A percentile compares a stretch with the other conserved stretches of the same genome.
phyloP scores from a whole-genome alignment of 2,329 filamentous ascomycete species.

The Calonectria pauciramosa region DNA sequence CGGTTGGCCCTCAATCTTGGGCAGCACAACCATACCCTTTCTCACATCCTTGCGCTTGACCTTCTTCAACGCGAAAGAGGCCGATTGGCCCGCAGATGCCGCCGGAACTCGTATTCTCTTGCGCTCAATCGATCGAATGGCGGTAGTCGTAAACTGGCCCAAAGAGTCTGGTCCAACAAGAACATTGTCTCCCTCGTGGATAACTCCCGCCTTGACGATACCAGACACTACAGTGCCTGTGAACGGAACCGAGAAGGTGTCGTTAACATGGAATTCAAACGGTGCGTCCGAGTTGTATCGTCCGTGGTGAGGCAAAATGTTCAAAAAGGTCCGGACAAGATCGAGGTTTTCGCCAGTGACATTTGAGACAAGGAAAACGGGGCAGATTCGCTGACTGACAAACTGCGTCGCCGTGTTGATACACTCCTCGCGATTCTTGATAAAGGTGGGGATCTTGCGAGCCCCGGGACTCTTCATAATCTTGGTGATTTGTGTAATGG shows the following conservation, averaged over 20 bases:
- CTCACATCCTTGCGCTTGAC: constrained; percentile 91
- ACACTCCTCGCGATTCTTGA: constrained; percentile 91
- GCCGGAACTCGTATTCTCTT: constrained; percentile 92
- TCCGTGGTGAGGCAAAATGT: constrained; percentile 94
- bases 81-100: constrained; percentile 91
- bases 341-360: constrained; percentile 94
- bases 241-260: constrained; percentile 98
- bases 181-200: constrained; percentile 91
- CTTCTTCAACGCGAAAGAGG: constrained; percentile 90
- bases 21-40: constrained; percentile 97
- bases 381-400: constrained; percentile 94
- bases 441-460: constrained; percentile 95
- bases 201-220: constrained; percentile 88
- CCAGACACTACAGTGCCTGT: constrained; percentile 97
- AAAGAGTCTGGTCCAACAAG: constrained; percentile 91
- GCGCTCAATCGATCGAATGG: constrained; percentile 91
- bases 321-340: constrained; percentile 91
- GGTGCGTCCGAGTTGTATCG: constrained; percentile 90
- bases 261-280: constrained; percentile 96
- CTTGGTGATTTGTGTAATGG: constrained; percentile 89
- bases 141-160: constrained; percentile 89
- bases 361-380: constrained; percentile 98
- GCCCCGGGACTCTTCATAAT: constrained; percentile 96
- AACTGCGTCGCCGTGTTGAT: constrained; percentile 97
- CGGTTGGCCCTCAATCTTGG: constrained; percentile 81